A percentile compares a stretch with the other conserved stretches of the same genome.
phyloP scores from a whole-genome alignment of 2,329 filamentous ascomycete species.

The Botryotinia convoluta region DNA sequence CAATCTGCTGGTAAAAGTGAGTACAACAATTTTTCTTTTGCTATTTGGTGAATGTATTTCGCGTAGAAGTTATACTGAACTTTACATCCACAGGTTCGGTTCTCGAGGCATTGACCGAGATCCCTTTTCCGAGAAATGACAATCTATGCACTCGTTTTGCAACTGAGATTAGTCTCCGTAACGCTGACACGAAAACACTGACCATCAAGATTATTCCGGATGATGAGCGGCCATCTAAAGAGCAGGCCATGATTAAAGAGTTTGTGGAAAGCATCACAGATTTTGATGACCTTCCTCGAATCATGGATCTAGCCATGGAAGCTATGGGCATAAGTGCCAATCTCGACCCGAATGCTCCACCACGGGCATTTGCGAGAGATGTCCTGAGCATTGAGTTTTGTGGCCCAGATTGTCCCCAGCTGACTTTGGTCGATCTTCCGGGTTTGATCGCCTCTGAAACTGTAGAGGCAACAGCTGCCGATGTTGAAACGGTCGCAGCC shows the following conservation, averaged over 20 bases:
- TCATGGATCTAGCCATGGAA: conserved; percentile 35
- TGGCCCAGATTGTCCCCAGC: conserved; percentile 32
- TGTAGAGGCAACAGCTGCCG: conserved; percentile 30
- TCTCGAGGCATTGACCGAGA: conserved; percentile 61
- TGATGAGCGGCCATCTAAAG: conserved; percentile 45
- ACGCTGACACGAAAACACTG: conserved; percentile 44
- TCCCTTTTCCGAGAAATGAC: conserved; percentile 58
- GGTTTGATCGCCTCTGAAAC: conserved; percentile 36
- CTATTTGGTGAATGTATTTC: neutral
- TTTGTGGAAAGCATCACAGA: conserved; percentile 31
- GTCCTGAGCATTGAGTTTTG: conserved; percentile 34
- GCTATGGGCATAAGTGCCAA: conserved; percentile 30
- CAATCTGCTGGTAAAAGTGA: conserved; percentile 59
- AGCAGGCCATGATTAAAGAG: conserved; percentile 46
- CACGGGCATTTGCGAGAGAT: conserved; percentile 32
- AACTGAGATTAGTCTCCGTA: conserved; percentile 46
- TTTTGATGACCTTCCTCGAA: conserved; percentile 32
- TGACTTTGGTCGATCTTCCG: conserved; percentile 40
- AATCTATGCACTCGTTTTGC: conserved; percentile 59
- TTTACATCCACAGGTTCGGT: conserved; percentile 45
- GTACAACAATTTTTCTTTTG: neutral
- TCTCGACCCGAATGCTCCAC: neutral
- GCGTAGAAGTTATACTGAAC: neutral
- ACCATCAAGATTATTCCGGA: conserved; percentile 56
- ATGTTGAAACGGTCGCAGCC: conserved; percentile 34